Percentiles rank a stretch among this genome's conserved stretches.
These are phyloP conservation scores for Trichosporon ovoides DNA, from an alignment of 1,284 basidiomycete species.

Conservation along the genomic window DNA sequence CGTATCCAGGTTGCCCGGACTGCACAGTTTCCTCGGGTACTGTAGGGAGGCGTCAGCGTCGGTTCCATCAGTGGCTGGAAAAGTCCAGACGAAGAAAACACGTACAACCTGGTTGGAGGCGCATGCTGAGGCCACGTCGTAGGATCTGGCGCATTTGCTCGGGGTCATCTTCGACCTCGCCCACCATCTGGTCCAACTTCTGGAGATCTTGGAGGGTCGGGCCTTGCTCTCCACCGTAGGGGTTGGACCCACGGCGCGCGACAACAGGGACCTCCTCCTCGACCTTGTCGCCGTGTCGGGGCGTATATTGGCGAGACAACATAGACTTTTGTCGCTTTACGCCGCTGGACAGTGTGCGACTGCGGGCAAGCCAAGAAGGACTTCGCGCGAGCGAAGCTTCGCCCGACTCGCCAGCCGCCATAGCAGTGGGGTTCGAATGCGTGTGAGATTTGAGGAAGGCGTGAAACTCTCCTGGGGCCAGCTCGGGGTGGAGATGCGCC, in stretches of 20 bases:
- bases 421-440: conserved; percentile 48
- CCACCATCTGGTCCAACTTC: conserved; percentile 82
- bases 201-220: conserved; percentile 88
- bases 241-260: conserved; percentile 60
- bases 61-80: not conserved
- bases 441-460: conserved; percentile 92
- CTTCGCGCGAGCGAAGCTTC: conserved; percentile 28
- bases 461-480: conserved; percentile 92
- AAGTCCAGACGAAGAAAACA: not conserved
- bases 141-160: conserved; percentile 73
- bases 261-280: conserved; percentile 61
- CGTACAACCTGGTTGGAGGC: conserved; percentile 61
- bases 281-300: conserved; percentile 65
- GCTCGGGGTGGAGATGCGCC: conserved; percentile 90
- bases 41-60: conserved; percentile 9
- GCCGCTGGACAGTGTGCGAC: conserved; percentile 49
- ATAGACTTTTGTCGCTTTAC: conserved; percentile 77
- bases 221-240: conserved; percentile 61
- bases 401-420: conserved; percentile 29
- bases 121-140: conserved; percentile 80
- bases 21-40: conserved; percentile 36
- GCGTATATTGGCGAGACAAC: conserved; percentile 82
- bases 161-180: conserved; percentile 82
- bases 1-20: not conserved
- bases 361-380: conserved; percentile 38